Evolutionary conservation across 176 grass and related monocot genomes (phyloP).

Genomic region (Carex kokanica): DNA sequence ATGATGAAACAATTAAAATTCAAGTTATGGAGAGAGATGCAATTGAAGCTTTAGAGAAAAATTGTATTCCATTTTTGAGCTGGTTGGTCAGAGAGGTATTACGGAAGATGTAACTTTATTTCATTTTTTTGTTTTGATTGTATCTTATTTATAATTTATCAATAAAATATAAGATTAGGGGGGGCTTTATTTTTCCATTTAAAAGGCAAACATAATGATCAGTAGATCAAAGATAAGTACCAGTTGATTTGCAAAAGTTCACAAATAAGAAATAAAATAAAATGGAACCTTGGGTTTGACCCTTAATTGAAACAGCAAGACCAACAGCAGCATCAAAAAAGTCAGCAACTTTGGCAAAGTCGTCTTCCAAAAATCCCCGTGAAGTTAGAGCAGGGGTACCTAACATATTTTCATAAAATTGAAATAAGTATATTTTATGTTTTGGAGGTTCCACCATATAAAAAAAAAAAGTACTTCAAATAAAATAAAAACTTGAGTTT

Average conservation of each 20-base stretch:
- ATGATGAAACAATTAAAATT: not conserved
- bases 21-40: too few species aligned
- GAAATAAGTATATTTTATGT: not conserved
- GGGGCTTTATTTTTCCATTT: not conserved
- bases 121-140: too few species aligned
- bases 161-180: too few species aligned
- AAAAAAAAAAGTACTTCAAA: not conserved
- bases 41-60: too few species aligned
- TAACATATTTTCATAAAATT: constrained; percentile 20
- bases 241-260: not conserved
- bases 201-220: not conserved
- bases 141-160: too few species aligned
- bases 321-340: constrained; percentile 81
- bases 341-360: constrained; percentile 92
- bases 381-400: constrained; percentile 97
- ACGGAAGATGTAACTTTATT: too few species aligned
- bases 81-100: too few species aligned
- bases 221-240: not conserved
- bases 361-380: constrained; percentile 96
- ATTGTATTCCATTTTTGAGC: too few species aligned
- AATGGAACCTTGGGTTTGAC: constrained; percentile 56
- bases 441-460: not conserved
- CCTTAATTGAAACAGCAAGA: constrained; percentile 77
- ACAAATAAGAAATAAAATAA: constrained; percentile 2
- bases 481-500: constrained; percentile 23